phyloP scores from a whole-genome alignment of 805 yeast genomes.

The Starmerella davenportii region DNA sequence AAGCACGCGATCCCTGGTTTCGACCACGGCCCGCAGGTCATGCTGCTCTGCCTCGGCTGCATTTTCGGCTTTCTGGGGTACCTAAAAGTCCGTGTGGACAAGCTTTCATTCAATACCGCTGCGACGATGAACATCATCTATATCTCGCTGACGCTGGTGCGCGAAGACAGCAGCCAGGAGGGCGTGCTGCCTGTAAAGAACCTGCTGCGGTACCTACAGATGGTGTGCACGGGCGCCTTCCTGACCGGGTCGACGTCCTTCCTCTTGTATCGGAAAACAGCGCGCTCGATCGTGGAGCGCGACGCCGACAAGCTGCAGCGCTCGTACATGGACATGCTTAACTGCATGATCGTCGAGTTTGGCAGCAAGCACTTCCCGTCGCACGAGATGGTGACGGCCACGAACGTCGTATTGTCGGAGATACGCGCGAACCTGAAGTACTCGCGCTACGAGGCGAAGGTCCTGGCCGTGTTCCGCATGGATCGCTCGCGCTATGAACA shows the following conservation, averaged over 20 bases:
- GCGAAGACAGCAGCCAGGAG: slow-evolving; percentile 50
- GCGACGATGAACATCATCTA: slow-evolving; percentile 61
- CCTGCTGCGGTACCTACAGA: slow-evolving; percentile 35
- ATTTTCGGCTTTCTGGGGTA: slow-evolving; percentile 50
- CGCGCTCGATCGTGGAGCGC: slow-evolving; percentile 17
- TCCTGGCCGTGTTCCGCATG: background rate
- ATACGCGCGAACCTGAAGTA: slow-evolving; percentile 35
- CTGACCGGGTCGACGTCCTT: slow-evolving; percentile 45
- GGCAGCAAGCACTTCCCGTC: slow-evolving; percentile 22
- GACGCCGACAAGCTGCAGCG: slow-evolving; percentile 28
- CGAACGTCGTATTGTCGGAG: slow-evolving; percentile 20
- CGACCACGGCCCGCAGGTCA: slow-evolving; percentile 31
- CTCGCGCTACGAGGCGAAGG: slow-evolving; percentile 38
- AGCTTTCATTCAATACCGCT: slow-evolving; percentile 61
- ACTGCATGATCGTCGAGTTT: slow-evolving; percentile 35
- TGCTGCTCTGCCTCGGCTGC: slow-evolving; percentile 28
- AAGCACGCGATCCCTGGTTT: slow-evolving; percentile 1
- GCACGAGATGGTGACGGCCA: slow-evolving; percentile 1
- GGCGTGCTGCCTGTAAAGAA: slow-evolving; percentile 39
- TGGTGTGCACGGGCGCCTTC: slow-evolving; percentile 43
- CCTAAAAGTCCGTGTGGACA: slow-evolving; percentile 47
- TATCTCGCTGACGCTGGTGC: slow-evolving; percentile 49
- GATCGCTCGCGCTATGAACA: background rate
- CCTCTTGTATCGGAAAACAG: slow-evolving; percentile 35
- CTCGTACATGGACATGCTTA: slow-evolving; percentile 29